Evolutionary conservation across 768 basidiomycete species (phyloP).

Genomic region (Calvatia gigantea): DNA sequence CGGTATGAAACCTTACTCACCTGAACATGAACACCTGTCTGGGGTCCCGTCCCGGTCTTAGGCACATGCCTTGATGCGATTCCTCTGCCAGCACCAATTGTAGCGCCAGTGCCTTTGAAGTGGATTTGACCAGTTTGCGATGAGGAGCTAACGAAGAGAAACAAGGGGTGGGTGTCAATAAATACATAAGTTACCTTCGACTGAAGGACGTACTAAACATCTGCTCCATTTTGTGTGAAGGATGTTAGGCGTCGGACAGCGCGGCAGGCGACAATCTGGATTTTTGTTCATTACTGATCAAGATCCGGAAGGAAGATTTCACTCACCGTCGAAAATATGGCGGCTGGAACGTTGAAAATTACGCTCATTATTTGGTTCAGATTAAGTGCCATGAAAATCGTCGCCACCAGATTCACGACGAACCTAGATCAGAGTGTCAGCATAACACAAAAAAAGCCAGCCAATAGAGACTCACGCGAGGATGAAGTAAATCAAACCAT

Average conservation of each 20-base stretch:
- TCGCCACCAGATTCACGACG: conserved; percentile 38
- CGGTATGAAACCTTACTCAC: conserved; percentile 20
- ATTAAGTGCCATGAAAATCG: conserved; percentile 64
- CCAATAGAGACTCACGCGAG: conserved; percentile 45
- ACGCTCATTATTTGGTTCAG: conserved; percentile 66
- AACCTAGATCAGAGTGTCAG: conserved; percentile 30
- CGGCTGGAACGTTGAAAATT: conserved; percentile 65
- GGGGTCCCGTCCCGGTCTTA: not conserved
- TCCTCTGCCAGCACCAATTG: not conserved
- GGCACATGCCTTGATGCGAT: conserved; percentile 16
- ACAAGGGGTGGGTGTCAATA: not conserved
- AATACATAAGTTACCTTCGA: not conserved
- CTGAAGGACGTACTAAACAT: conserved; percentile 39
- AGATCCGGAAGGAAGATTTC: not conserved
- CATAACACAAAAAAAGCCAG: not conserved
- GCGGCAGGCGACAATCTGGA: conserved; percentile 55
- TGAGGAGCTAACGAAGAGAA: not conserved
- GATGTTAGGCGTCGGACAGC: conserved; percentile 58
- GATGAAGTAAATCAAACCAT: conserved; percentile 73
- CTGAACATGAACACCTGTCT: conserved; percentile 43
- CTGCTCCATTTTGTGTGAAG: conserved; percentile 38
- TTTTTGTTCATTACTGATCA: not conserved
- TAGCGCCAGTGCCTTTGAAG: conserved; percentile 1
- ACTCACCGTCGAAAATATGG: conserved; percentile 48
- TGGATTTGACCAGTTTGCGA: not conserved